Conservation (phyloP, 257 asterid genomes). For the Solanum microdontum region DNA sequence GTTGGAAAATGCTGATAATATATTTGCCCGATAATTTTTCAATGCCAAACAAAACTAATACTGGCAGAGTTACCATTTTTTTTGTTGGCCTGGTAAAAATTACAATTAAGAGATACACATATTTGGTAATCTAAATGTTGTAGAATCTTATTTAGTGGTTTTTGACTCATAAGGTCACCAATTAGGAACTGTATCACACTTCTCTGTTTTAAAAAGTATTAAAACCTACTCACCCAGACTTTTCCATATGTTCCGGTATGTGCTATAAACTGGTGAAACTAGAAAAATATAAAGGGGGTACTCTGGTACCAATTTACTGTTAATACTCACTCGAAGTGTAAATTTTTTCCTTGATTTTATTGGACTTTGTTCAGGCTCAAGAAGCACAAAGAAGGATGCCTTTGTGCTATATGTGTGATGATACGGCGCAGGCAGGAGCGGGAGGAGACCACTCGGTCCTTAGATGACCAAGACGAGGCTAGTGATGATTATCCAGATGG, state of each 20-base stretch:
- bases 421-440: constrained; percentile 95
- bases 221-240: not conserved
- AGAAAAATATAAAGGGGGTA: not conserved
- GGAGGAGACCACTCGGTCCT: constrained; percentile 60
- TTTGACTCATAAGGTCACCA: not conserved
- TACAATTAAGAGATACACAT: not conserved
- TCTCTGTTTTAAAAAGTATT: not conserved
- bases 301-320: not conserved
- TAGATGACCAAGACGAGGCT: constrained; percentile 45
- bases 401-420: constrained; percentile 95
- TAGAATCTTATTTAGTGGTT: not conserved
- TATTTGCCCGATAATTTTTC: not conserved
- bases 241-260: not conserved
- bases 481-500: constrained; percentile 70
- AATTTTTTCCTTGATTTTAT: not conserved
- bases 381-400: constrained; percentile 94
- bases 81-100: not conserved
- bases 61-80: not conserved
- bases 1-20: not conserved
- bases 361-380: constrained; percentile 48
- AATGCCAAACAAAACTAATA: not conserved
- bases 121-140: not conserved
- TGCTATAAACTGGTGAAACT: not conserved
- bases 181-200: not conserved
- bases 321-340: not conserved